Percentiles rank a stretch among this genome's conserved stretches.
phyloP scores from a whole-genome alignment of 352 stramenopile species.

The Pythium folliculosum region DNA sequence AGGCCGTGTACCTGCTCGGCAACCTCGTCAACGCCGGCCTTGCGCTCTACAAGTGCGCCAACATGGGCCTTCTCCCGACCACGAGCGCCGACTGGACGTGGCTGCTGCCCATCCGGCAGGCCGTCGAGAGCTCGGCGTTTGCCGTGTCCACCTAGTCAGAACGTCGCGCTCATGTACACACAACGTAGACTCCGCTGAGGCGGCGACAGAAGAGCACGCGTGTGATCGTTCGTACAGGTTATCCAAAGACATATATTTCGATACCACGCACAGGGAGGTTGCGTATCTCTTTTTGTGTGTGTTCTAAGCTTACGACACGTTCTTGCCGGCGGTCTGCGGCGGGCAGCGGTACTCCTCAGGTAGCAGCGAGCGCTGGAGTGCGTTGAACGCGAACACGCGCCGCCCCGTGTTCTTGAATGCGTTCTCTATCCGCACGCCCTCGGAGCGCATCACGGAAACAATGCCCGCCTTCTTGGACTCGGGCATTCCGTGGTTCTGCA shows the following conservation, averaged over 20 bases:
- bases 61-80: conserved; percentile 91
- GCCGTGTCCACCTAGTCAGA: conserved; percentile 38
- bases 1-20: conserved; percentile 88
- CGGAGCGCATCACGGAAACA: conserved; percentile 80
- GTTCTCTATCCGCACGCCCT: conserved; percentile 87
- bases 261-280: neutral
- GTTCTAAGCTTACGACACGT: conserved; percentile 57
- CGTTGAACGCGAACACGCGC: conserved; percentile 86
- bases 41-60: conserved; percentile 92
- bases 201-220: neutral
- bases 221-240: conserved; percentile 19
- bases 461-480: conserved; percentile 77
- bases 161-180: neutral
- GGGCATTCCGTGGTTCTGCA: conserved; percentile 72
- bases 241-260: conserved; percentile 10
- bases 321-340: conserved; percentile 72
- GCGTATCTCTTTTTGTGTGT: neutral
- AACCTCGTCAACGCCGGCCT: conserved; percentile 88
- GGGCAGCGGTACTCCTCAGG: conserved; percentile 85
- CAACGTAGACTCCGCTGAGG: neutral
- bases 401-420: conserved; percentile 82
- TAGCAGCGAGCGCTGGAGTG: conserved; percentile 76
- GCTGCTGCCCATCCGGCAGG: conserved; percentile 85
- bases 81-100: conserved; percentile 93
- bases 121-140: conserved; percentile 76